Evolutionary conservation across 306 rosid species (phyloP), one percentile per base, ranked within the genome.

Genomic region (Dalbergia oliveri): DNA sequence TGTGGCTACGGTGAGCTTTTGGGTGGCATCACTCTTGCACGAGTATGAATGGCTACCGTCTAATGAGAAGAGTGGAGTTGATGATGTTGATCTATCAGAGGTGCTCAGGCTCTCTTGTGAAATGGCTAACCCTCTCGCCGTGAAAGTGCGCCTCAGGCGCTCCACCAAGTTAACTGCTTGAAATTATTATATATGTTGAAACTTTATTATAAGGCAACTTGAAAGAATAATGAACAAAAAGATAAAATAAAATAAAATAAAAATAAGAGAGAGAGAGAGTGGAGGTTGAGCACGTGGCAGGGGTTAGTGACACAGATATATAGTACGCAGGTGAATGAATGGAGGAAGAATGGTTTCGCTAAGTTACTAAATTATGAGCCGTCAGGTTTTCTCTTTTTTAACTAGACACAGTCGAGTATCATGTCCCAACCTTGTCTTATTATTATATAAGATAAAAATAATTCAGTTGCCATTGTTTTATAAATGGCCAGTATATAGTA

Each of bases 21-120:
- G 94, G 97, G 90, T 88, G 19, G 93, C 97, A 0, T 78, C 89
- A 0, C 97, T 92, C 4, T 35, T 92, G 43, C 94, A 90, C 33
- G 86, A 87, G 53, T 92, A 62, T 31, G 68, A 87, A 70, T 92
- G 94, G 89, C 5, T 49, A 19, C 82, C 90, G 21, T 61, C 68
- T 0, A 79, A 81, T 61, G 49, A 66, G 0, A 21, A 21, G 23
- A 21, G 23, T 21, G 23, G 23, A 21, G 23, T 21, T 21, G 62
- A 78, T 37, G 13, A 12, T 0, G 85, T 88, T 65, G 87, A 92
- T 76, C 63, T 92, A 1, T 82, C 90, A 0, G 97, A 92, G 68
- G 81, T 85, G 0, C 87, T 92, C 0, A 88, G 34, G 84, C 73
- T 92, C 50, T 92, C 97, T 5, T 84, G 89, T n/a, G 97, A 92